Base-by-base conservation (phyloP, 805 yeast species). In the Saccharomyces kudriavzevii region DNA sequence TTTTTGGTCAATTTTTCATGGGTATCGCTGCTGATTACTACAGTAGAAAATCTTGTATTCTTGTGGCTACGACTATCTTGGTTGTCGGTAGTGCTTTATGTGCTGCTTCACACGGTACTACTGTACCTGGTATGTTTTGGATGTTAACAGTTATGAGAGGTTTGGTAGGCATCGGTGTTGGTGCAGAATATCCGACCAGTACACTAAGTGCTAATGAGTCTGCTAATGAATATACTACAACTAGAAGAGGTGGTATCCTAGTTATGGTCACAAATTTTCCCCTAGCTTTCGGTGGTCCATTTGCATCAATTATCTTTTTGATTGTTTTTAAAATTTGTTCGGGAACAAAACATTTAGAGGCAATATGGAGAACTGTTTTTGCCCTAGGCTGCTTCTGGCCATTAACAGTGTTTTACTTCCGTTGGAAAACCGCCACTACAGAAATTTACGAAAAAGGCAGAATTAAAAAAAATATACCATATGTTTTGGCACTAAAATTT, bases 171-270 rank as follows among this genome's bases (percentile, higher is more conserved):
- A 75, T 89, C 58, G 95, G 91, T 63, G 87, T 92, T 61, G 98
- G 98, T 62, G 91, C 95, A 49, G 98, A 91, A 72, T 91, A 91
- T 67, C 96, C 97, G 48, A 85, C 95, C 13, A 91, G 96, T 47
- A 85, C 96, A 8, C 92, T 91, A 20, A 95, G 96, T 40, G 89
- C 95, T 60, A 90, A 97, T 28, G 97, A 91, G 70, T 94, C 95
- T 43, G 83, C 95, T 48, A 83, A 87, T 53, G 72, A 81, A 57
- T 74, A 90, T 61, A 87, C 91, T 17, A 77, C 82, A n/a, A 96
- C 96, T 54, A 77, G 79, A 56, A 85, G 97, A 75, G 89, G 91
- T 73, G 79, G 97, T 68, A 90, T 86, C 77, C 90, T 91, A 65
- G 79, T 84, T 52, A 83, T 90, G 87, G 91, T 90, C 71, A 90